phyloP scores from a whole-genome alignment of 73 alveolate genomes.

The Tetrahymena elliotti region DNA sequence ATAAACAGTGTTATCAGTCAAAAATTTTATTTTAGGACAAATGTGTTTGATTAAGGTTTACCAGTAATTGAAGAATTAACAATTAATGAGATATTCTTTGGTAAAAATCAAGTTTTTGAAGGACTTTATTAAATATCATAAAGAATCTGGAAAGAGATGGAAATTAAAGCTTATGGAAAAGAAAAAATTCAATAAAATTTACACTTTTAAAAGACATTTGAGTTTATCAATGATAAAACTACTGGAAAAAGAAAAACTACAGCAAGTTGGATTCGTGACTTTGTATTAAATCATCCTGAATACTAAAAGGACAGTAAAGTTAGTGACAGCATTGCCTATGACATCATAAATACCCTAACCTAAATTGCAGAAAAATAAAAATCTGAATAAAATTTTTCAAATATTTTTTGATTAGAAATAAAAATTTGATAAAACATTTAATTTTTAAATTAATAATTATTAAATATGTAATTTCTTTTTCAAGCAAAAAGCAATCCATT shows the following conservation, averaged over 20 bases:
- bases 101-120: slow-evolving; percentile 37
- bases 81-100: slow-evolving; percentile 73
- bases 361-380: neutral
- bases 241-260: slow-evolving; percentile 79
- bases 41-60: slow-evolving; percentile 43
- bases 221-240: slow-evolving; percentile 60
- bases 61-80: slow-evolving; percentile 58
- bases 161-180: slow-evolving; percentile 1
- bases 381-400: slow-evolving; percentile 8
- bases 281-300: slow-evolving; percentile 67
- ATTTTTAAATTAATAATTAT: too few species aligned
- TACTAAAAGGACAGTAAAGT: slow-evolving; percentile 76
- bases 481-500: too few species aligned
- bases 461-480: too few species aligned
- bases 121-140: slow-evolving; percentile 53
- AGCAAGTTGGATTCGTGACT: slow-evolving; percentile 74
- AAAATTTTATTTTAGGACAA: slow-evolving; percentile 77
- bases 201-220: neutral
- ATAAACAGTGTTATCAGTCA: slow-evolving; percentile 63
- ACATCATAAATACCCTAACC: slow-evolving; percentile 21
- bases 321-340: slow-evolving; percentile 59
- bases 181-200: neutral
- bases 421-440: too few species aligned
- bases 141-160: slow-evolving; percentile 23
- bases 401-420: slow-evolving; percentile 2